Evolutionary conservation across 306 rosid species (phyloP), one percentile per base, ranked within the genome.

Genomic region (Nissolia schottii): DNA sequence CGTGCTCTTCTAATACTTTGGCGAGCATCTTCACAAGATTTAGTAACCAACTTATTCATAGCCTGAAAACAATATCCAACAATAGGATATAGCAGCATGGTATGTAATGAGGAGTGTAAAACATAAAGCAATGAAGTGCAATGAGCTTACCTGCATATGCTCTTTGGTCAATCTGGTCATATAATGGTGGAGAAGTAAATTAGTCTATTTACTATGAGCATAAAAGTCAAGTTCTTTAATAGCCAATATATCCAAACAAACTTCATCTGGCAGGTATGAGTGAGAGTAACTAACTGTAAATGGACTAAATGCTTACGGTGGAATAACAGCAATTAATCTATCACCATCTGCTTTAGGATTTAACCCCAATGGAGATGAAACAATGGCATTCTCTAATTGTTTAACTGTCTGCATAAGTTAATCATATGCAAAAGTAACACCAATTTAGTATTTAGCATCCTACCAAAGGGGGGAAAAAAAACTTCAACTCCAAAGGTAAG

Each of bases 1-100:
- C 99, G 85, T 64, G 90, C 95, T 80, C 96, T 82, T 84, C 99
- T 80, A 73, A 91, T 85, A 62, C 97, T 94, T 84, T 83, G 96
- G 8, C 87, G 83, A 77, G 94, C 74, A 82, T 94, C 97, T 79
- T 94, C 97, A 64, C 92, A 86, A 27, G 90, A 88, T 85, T 94
- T 94, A 75, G 89, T 70, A 73, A 86, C 88, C 82, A 94, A 50
- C 81, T 91, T 89, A 82, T 77, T 83, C 64, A 94, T 79, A 40
- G 96, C 96, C 99, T 91, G 71, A 53, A 71, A 68, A 19, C 70
- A 60, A 76, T 68, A 53, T 49, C 64, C 69, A 81, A 27, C 25
- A 19, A 60, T 71, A 76, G 25, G 77, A 53, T 34, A 59, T 12
- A 18, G 49, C 61, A 31, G 57, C 48, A 60, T 37, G 57, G 20